A percentile compares a stretch with the other conserved stretches of the same genome.
These are phyloP conservation scores for Juncus effusus DNA, from an alignment of 176 grass and related monocot genomes.

Conservation along the genomic window DNA sequence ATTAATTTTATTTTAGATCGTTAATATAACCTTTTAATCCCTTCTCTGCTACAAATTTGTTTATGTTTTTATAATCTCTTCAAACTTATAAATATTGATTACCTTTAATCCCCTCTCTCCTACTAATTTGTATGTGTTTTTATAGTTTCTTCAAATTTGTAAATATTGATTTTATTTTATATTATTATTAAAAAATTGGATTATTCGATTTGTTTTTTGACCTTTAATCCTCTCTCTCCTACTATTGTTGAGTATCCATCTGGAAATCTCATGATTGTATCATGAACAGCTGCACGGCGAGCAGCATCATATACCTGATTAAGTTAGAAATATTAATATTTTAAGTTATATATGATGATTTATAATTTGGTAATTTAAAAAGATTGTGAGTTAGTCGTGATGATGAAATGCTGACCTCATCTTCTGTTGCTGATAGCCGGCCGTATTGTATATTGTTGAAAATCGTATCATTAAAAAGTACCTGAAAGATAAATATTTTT, in stretches of 20 bases:
- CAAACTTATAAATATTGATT: too few relatives aligned
- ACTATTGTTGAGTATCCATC: conserved; percentile 84
- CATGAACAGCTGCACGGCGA: conserved; percentile 75
- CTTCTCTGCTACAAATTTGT: too few relatives aligned
- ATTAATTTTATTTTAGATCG: conserved; percentile 23
- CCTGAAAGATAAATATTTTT: conserved; percentile 40
- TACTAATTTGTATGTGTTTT: too few relatives aligned
- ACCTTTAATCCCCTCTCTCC: too few relatives aligned
- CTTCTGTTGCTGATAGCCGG: conserved; percentile 78
- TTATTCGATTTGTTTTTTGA: neutral
- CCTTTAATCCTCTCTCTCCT: conserved; percentile 97
- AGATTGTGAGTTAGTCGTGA: conserved; percentile 25
- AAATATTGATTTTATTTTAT: too few relatives aligned
- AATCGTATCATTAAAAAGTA: conserved; percentile 99
- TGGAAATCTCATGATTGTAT: conserved; percentile 88
- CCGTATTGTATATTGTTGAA: conserved; percentile 99
- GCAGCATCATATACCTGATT: conserved; percentile 81
- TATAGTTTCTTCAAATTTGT: too few relatives aligned
- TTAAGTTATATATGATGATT: conserved; percentile 5
- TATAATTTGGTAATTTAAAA: conserved; percentile 3
- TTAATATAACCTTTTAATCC: too few relatives aligned
- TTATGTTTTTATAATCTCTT: too few relatives aligned
- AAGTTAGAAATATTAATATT: conserved; percentile 29
- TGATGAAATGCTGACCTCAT: conserved; percentile 53
- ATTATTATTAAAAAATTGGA: too few relatives aligned